Conservation (phyloP, 441 rosid species). For the Populus trichocarpa region DNA sequence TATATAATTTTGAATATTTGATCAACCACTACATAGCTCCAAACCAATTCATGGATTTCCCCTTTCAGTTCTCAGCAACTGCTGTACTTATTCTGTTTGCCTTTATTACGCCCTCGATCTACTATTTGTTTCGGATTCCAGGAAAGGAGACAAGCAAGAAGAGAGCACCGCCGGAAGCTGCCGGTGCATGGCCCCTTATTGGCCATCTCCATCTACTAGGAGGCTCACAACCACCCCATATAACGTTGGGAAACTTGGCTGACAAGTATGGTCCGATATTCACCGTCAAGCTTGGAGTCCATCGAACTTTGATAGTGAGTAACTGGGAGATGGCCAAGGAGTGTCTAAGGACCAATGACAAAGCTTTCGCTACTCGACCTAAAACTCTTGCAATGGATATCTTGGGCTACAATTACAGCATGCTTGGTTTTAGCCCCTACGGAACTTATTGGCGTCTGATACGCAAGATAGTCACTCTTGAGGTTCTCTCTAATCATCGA, state of each 20-base stretch:
- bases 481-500: constrained; percentile 36
- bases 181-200: constrained; percentile 35
- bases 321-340: constrained; percentile 26
- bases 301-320: constrained; percentile 25
- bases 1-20: too few species aligned
- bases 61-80: neutral
- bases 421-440: constrained; percentile 31
- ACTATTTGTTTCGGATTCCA: neutral
- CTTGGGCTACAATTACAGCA: constrained; percentile 24
- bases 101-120: neutral
- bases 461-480: constrained; percentile 28
- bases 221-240: constrained; percentile 16
- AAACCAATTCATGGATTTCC: too few species aligned
- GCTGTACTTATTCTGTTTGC: neutral
- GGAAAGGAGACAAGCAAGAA: neutral
- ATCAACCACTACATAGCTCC: too few species aligned
- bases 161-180: constrained; percentile 13
- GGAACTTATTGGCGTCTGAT: constrained; percentile 43
- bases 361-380: constrained; percentile 22
- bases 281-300: constrained; percentile 26
- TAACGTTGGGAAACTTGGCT: constrained; percentile 27
- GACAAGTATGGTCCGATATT: constrained; percentile 34
- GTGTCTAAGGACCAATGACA: constrained; percentile 25
- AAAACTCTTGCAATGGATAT: constrained; percentile 18
- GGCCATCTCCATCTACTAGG: constrained; percentile 36